phyloP scores from a whole-genome alignment of 345 rosid genomes.

The Eucalyptus pumila region DNA sequence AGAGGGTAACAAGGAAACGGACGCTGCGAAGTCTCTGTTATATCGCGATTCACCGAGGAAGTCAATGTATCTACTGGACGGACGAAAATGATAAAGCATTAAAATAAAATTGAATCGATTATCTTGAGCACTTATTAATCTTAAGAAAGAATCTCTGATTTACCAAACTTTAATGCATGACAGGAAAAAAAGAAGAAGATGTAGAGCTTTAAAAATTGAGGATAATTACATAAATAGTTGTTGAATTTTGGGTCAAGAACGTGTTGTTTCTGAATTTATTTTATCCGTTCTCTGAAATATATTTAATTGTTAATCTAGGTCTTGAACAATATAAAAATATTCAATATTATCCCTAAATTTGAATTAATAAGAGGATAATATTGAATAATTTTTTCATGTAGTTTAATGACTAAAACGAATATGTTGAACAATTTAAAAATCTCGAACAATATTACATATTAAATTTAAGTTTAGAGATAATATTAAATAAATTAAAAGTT shows the following conservation, averaged over 20 bases:
- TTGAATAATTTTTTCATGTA: neutral
- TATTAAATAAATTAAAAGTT: neutral
- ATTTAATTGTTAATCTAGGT: too few species aligned
- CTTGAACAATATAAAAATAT: rapidly evolving
- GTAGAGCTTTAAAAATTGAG: neutral
- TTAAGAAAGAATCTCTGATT: neutral
- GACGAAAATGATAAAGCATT: neutral
- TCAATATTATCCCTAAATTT: neutral
- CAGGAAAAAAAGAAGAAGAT: neutral
- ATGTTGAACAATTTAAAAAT: too few species aligned
- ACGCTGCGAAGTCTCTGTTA: neutral
- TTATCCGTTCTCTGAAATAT: too few species aligned
- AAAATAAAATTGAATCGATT: neutral
- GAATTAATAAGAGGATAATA: neutral
- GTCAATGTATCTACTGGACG: neutral
- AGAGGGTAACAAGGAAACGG: neutral
- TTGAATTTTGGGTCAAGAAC: too few species aligned
- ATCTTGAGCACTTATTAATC: neutral
- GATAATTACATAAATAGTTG: neutral
- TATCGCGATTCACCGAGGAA: neutral
- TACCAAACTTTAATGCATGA: neutral
- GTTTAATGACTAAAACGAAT: too few species aligned
- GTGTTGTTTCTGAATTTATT: too few species aligned
- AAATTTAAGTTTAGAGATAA: rapidly evolving
- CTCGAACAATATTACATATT: too few species aligned